phyloP scores from a whole-genome alignment of 2,329 filamentous ascomycete species.

The Colletotrichum lentis region DNA sequence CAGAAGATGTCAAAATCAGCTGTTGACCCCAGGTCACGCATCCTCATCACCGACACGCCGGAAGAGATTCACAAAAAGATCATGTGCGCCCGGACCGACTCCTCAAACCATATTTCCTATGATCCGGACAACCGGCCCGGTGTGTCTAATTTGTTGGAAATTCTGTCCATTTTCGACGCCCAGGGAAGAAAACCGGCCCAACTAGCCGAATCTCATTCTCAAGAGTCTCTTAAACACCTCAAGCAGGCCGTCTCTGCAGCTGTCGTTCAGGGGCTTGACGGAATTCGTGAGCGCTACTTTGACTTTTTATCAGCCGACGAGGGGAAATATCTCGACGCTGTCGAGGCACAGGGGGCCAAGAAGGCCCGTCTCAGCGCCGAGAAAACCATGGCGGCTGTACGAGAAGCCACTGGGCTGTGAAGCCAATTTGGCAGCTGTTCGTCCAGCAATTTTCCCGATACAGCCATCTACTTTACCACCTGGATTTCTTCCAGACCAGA shows the following conservation, averaged over 20 bases:
- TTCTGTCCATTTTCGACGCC: slow-evolving; percentile 75
- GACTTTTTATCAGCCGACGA: slow-evolving; percentile 58
- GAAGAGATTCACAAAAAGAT: slow-evolving; percentile 74
- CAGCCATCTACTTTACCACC: background rate
- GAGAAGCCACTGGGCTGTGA: slow-evolving; percentile 60
- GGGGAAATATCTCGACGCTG: slow-evolving; percentile 61
- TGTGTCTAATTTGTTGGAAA: slow-evolving; percentile 84
- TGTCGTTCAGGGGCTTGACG: slow-evolving; percentile 61
- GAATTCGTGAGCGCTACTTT: slow-evolving; percentile 65
- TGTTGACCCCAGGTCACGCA: slow-evolving; percentile 73
- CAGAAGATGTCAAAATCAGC: slow-evolving; percentile 97
- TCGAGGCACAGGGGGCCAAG: slow-evolving; percentile 65
- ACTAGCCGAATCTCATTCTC: slow-evolving; percentile 51
- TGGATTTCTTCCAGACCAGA: too few relatives aligned
- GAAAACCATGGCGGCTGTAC: slow-evolving; percentile 63
- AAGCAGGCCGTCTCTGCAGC: slow-evolving; percentile 66
- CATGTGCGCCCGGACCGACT: slow-evolving; percentile 79
- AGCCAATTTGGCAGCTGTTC: background rate
- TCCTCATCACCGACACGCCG: slow-evolving; percentile 78
- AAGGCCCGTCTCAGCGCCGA: slow-evolving; percentile 70
- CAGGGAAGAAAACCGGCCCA: slow-evolving; percentile 50
- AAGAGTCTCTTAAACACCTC: slow-evolving; percentile 50
- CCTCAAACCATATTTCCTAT: slow-evolving; percentile 71
- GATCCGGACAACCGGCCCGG: slow-evolving; percentile 76
- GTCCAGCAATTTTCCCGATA: background rate